A percentile compares a stretch with the other conserved stretches of the same genome.
phyloP scores from a whole-genome alignment of 2,329 filamentous ascomycete species.

The Colletotrichum plurivorum region DNA sequence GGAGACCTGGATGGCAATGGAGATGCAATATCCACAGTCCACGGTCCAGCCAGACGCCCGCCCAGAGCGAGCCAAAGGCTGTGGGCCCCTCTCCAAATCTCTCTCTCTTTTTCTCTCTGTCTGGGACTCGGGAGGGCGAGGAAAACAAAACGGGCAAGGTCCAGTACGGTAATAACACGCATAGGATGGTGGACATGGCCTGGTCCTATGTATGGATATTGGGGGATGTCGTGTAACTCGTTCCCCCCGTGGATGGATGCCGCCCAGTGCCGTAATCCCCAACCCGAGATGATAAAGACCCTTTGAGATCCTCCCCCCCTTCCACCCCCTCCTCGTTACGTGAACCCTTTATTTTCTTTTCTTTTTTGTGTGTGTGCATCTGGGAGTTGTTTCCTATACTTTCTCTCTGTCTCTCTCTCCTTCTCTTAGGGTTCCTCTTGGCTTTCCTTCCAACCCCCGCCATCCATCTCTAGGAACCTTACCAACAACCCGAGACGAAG shows the following conservation, averaged over 20 bases:
- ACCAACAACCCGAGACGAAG: no score
- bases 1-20: no score
- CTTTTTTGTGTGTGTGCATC: conserved; percentile 28
- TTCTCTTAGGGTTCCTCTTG: background rate
- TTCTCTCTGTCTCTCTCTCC: background rate
- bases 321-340: conserved; percentile 7
- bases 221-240: no score
- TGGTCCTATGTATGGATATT: background rate
- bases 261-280: conserved; percentile 19
- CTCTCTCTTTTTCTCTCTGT: conserved; percentile 5
- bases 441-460: background rate
- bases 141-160: no score
- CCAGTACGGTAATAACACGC: no score
- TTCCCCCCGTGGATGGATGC: conserved; percentile 12
- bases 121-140: background rate
- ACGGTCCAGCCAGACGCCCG: conserved; percentile 37
- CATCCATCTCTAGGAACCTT: background rate
- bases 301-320: conserved; percentile 38
- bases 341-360: background rate
- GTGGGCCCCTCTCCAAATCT: conserved; percentile 19
- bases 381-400: conserved; percentile 18
- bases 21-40: conserved; percentile 31
- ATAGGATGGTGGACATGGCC: background rate
- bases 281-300: conserved; percentile 35
- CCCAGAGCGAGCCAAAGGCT: conserved; percentile 20